Conservation (phyloP, 1,284 basidiomycete species). For the Crucibulum cyathiforme region DNA sequence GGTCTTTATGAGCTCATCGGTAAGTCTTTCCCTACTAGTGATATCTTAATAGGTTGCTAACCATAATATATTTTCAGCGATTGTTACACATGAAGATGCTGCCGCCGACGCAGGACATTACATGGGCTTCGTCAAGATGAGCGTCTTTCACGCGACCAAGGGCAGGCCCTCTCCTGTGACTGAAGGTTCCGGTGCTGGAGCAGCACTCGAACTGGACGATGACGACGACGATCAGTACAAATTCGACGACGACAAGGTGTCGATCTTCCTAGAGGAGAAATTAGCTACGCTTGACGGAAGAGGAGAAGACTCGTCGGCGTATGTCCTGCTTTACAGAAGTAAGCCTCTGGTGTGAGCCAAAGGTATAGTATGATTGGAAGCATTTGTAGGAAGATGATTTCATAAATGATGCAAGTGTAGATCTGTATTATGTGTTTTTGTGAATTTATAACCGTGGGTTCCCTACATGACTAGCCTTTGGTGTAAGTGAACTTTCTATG, state of each 20-base stretch:
- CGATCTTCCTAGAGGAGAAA: constrained; percentile 82
- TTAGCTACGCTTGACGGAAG: constrained; percentile 86
- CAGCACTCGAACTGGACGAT: constrained; percentile 41
- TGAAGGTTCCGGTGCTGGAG: constrained; percentile 10
- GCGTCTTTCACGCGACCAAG: constrained; percentile 56
- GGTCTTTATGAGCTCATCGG: constrained; percentile 89
- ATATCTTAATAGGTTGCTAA: constrained; percentile 4
- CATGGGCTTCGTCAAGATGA: constrained; percentile 87
- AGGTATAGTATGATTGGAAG: too few relatives aligned
- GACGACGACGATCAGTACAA: constrained; percentile 87
- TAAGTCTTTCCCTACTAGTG: constrained; percentile 39
- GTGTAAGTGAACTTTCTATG: too few relatives aligned
- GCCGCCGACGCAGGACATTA: constrained; percentile 95
- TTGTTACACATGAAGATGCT: constrained; percentile 97
- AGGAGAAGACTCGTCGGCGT: constrained; percentile 48
- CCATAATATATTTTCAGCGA: constrained; percentile 53
- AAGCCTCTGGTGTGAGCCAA: constrained; percentile 45
- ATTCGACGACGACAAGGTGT: constrained; percentile 93
- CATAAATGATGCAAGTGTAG: too few relatives aligned
- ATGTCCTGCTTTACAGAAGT: constrained; percentile 66
- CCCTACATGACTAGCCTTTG: too few relatives aligned
- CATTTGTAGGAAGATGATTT: too few relatives aligned
- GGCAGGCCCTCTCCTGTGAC: constrained; percentile 19
- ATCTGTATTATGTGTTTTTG: too few relatives aligned
- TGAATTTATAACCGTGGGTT: too few relatives aligned